These are phyloP conservation scores for Tricladium varicosporioides DNA, from an alignment of 2,329 filamentous ascomycete species.

Conservation along the genomic window DNA sequence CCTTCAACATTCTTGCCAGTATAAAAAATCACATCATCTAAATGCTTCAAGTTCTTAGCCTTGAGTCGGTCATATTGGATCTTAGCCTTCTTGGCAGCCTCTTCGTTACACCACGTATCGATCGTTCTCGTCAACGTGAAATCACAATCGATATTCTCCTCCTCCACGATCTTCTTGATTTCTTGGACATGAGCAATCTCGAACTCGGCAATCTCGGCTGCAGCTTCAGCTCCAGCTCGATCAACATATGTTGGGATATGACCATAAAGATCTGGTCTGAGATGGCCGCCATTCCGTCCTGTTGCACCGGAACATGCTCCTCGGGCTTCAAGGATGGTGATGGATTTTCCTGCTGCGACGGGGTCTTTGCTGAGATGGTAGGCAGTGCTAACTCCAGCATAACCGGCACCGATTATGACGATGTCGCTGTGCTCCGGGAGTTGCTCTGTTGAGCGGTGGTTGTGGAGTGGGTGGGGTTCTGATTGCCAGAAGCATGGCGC, in stretches of 20 bases:
- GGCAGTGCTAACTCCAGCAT: conserved; percentile 19
- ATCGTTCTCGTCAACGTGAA: conserved; percentile 35
- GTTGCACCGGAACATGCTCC: conserved; percentile 36
- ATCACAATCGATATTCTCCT: conserved; percentile 41
- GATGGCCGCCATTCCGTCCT: conserved; percentile 44
- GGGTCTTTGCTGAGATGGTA: conserved; percentile 30
- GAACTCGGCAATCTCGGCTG: conserved; percentile 38
- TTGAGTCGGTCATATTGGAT: conserved; percentile 23
- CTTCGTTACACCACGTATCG: conserved; percentile 29
- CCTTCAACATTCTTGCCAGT: conserved; percentile 38
- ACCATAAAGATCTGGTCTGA: conserved; percentile 40
- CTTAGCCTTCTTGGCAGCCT: conserved; percentile 32
- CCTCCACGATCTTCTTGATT: conserved; percentile 37
- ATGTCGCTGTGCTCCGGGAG: conserved; percentile 20
- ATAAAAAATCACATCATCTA: conserved; percentile 41
- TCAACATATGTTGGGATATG: conserved; percentile 29
- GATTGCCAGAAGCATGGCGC: conserved; percentile 15
- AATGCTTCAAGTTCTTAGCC: conserved; percentile 38
- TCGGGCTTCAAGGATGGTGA: conserved; percentile 42
- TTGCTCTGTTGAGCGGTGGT: conserved; percentile 17
- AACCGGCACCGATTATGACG: conserved; percentile 23
- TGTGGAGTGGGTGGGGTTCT: conserved; percentile 12
- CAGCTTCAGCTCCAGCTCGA: conserved; percentile 34
- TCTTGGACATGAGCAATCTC: conserved; percentile 38
- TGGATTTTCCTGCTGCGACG: conserved; percentile 15